Conservation (phyloP, 2,329 filamentous ascomycete species). For the Aspergillus bombycis region DNA sequence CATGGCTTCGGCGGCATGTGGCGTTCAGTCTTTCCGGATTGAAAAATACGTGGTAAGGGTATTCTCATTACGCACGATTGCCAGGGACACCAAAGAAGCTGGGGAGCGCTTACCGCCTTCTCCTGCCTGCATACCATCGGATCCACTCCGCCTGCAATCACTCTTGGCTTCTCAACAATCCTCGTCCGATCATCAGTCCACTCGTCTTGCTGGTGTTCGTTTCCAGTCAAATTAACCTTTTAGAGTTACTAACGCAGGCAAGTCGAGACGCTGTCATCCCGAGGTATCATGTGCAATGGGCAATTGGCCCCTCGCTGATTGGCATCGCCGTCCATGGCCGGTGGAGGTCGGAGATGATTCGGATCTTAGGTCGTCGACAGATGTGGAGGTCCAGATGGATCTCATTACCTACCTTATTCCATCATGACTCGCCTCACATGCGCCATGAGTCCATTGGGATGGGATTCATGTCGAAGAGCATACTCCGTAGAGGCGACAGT, state of each 20-base stretch:
- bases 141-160: background rate
- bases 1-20: background rate
- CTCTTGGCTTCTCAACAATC: constrained; percentile 15
- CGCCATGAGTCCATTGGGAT: background rate
- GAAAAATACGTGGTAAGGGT: background rate
- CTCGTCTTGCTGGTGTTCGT: background rate
- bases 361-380: background rate
- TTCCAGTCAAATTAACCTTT: background rate
- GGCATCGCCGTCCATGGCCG: background rate
- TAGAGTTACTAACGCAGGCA: background rate
- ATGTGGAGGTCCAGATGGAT: background rate
- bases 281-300: constrained; percentile 4
- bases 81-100: background rate
- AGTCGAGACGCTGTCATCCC: background rate
- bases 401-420: background rate
- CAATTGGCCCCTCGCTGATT: background rate
- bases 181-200: background rate
- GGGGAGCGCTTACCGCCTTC: constrained; percentile 1
- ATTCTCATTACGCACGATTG: background rate
- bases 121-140: background rate
- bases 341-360: constrained; percentile 2
- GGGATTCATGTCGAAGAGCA: background rate
- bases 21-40: background rate
- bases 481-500: background rate
- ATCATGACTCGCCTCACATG: background rate